phyloP scores from a whole-genome alignment of 2,329 filamentous ascomycete genomes.

The Macroventuria anomochaeta region DNA sequence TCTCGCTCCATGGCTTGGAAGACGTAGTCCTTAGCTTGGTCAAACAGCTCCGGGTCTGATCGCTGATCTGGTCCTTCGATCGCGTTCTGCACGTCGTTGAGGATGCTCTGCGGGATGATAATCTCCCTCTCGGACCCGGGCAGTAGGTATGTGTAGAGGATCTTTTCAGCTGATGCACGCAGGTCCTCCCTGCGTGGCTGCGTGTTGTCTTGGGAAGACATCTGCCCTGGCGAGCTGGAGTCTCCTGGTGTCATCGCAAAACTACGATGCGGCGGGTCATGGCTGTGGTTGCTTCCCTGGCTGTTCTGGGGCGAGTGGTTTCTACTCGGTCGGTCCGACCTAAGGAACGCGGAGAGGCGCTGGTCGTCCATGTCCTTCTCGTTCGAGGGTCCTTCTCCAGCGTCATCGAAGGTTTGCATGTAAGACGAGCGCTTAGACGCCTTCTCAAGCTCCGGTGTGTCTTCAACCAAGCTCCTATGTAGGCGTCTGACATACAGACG shows the following conservation, averaged over 20 bases:
- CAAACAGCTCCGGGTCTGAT: conserved; percentile 96
- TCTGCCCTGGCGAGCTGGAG: conserved; percentile 63
- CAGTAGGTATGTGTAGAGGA: conserved; percentile 95
- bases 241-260: conserved; percentile 67
- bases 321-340: conserved; percentile 60
- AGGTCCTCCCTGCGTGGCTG: conserved; percentile 73
- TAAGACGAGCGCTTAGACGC: conserved; percentile 84
- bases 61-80: conserved; percentile 85
- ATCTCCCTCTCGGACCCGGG: conserved; percentile 97
- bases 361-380: conserved; percentile 79
- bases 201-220: conserved; percentile 42
- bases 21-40: conserved; percentile 97
- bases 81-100: conserved; percentile 80
- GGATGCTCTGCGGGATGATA: conserved; percentile 85
- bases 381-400: conserved; percentile 66
- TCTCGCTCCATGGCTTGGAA: conserved; percentile 99
- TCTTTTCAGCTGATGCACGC: conserved; percentile 92
- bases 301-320: conserved; percentile 58
- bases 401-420: conserved; percentile 62
- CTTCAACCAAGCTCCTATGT: conserved; percentile 87
- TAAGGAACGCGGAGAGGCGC: conserved; percentile 87
- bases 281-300: conserved; percentile 59
- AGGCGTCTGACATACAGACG: conserved; percentile 97
- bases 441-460: conserved; percentile 89
- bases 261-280: conserved; percentile 60